phyloP scores from a whole-genome alignment of 768 basidiomycete genomes.

The Rhodotorula taiwanensis region DNA sequence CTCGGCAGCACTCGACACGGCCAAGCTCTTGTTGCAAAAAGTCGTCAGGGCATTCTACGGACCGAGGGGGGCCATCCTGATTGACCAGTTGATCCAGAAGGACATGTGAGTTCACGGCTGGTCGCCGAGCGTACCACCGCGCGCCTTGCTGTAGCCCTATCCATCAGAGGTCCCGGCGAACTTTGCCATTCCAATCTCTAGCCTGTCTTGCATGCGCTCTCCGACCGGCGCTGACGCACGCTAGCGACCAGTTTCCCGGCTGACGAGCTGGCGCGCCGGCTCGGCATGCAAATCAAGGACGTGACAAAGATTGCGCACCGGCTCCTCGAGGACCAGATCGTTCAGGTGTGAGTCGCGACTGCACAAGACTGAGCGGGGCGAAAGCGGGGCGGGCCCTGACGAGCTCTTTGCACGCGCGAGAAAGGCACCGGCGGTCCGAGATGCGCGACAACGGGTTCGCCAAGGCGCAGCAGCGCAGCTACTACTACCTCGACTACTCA shows the following conservation, averaged over 20 bases:
- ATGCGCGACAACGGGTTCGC: conserved; percentile 74
- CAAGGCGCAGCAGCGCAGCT: conserved; percentile 78
- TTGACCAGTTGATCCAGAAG: conserved; percentile 88
- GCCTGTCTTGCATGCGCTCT: conserved; percentile 9
- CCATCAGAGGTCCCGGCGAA: too few relatives aligned
- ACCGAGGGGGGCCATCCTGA: conserved; percentile 75
- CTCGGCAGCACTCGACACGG: conserved; percentile 65
- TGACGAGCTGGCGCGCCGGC: conserved; percentile 82
- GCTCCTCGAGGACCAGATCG: conserved; percentile 67
- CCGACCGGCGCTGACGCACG: conserved; percentile 6
- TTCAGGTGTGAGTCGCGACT: conserved; percentile 59
- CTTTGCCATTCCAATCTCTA: conserved; percentile 14
- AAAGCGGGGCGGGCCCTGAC: background rate
- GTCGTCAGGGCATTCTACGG: conserved; percentile 94
- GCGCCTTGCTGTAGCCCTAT: conserved; percentile 1
- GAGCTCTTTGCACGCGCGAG: background rate
- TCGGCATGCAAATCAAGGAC: conserved; percentile 84
- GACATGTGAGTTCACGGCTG: conserved; percentile 69
- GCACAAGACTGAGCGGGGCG: background rate
- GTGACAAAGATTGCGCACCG: conserved; percentile 81
- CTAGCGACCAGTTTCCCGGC: conserved; percentile 66
- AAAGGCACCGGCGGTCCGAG: conserved; percentile 81
- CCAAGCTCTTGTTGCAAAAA: conserved; percentile 82
- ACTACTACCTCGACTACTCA: conserved; percentile 94
- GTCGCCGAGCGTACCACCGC: background rate